Evolutionary conservation across 2,329 filamentous ascomycete genomes (phyloP).

Genomic region (Microcyclospora pomicola): DNA sequence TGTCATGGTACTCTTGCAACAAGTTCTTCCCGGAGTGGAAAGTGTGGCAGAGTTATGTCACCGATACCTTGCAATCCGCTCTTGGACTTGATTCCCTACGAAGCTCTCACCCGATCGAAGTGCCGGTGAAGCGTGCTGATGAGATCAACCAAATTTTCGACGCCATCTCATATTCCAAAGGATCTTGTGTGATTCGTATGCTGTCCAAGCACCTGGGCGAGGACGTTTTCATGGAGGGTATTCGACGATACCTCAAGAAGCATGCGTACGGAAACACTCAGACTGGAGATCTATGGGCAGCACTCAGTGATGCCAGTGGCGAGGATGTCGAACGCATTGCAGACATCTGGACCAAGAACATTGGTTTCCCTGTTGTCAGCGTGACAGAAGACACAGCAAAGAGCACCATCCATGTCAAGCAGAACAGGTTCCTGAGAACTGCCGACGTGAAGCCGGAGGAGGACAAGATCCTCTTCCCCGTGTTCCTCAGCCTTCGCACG

Average conservation of each 20-base stretch:
- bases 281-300: slow-evolving; percentile 81
- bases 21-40: slow-evolving; percentile 96
- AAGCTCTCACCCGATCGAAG: slow-evolving; percentile 92
- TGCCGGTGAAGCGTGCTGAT: slow-evolving; percentile 85
- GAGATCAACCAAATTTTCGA: slow-evolving; percentile 99
- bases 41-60: slow-evolving; percentile 91
- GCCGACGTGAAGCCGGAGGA: slow-evolving; percentile 89
- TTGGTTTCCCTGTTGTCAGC: slow-evolving; percentile 81
- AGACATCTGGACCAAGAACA: slow-evolving; percentile 93
- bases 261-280: slow-evolving; percentile 93
- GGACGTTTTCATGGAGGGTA: slow-evolving; percentile 82
- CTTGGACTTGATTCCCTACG: slow-evolving; percentile 78
- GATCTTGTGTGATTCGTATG: slow-evolving; percentile 91
- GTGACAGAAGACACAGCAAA: slow-evolving; percentile 62
- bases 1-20: slow-evolving; percentile 91
- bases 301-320: slow-evolving; percentile 74
- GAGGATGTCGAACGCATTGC: slow-evolving; percentile 85
- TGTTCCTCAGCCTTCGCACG: slow-evolving; percentile 74
- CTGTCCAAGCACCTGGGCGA: slow-evolving; percentile 91
- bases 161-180: slow-evolving; percentile 93
- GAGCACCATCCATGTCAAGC: slow-evolving; percentile 70
- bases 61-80: slow-evolving; percentile 79
- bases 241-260: slow-evolving; percentile 83
- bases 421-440: slow-evolving; percentile 88
- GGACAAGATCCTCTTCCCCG: slow-evolving; percentile 74